These are phyloP conservation scores for Chalciporus chontae DNA, from an alignment of 768 basidiomycete genomes.

Conservation along the genomic window DNA sequence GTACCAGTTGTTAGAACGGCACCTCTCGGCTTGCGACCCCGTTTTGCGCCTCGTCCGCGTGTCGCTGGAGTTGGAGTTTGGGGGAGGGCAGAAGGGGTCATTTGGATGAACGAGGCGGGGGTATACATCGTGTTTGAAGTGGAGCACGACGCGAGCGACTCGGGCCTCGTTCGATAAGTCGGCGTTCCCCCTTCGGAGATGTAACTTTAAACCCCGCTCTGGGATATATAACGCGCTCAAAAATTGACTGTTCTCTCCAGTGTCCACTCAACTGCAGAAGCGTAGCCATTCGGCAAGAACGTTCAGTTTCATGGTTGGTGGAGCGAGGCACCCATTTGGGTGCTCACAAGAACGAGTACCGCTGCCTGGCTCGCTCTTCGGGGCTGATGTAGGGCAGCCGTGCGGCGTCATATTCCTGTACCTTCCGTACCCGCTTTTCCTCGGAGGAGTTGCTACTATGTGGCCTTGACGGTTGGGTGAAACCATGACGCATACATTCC, in stretches of 20 bases:
- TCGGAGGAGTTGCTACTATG: conserved; percentile 57
- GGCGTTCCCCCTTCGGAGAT: neutral
- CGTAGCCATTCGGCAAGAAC: conserved; percentile 58
- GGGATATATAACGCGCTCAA: neutral
- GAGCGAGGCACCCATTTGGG: conserved; percentile 62
- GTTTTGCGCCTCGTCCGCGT: conserved; percentile 26
- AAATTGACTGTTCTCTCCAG: conserved; percentile 32
- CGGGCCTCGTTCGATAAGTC: too few relatives aligned
- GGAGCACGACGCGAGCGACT: neutral
- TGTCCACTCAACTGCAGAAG: conserved; percentile 72
- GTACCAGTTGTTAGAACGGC: conserved; percentile 8
- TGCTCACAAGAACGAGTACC: conserved; percentile 49
- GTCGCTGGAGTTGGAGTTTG: conserved; percentile 21
- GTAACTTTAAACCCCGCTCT: neutral
- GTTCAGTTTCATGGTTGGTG: conserved; percentile 69
- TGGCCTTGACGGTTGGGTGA: conserved; percentile 78
- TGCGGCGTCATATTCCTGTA: conserved; percentile 81
- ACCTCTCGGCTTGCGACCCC: conserved; percentile 25
- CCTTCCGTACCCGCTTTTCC: conserved; percentile 57
- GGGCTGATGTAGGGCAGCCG: conserved; percentile 42
- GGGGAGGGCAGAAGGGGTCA: conserved; percentile 13
- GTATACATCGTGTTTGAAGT: too few relatives aligned
- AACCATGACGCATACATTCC: conserved; percentile 73
- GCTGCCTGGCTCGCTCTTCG: conserved; percentile 36
- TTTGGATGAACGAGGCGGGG: conserved; percentile 27